Conservation (phyloP, 2,329 filamentous ascomycete species). For the Diaporthe eres region DNA sequence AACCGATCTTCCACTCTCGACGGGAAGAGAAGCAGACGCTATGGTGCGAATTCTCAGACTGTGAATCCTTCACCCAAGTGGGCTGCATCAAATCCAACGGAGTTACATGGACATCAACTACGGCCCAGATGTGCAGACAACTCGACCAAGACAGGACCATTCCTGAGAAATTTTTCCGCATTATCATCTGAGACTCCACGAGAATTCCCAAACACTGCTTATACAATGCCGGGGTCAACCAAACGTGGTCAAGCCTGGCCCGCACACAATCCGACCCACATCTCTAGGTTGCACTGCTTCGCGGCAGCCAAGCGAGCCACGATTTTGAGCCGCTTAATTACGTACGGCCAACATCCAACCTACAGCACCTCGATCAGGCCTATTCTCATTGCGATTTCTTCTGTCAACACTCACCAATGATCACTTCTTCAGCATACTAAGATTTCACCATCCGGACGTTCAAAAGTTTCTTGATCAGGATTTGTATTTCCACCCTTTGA, state of each 20-base stretch:
- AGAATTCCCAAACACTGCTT: background rate
- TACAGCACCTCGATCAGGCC: background rate
- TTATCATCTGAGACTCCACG: background rate
- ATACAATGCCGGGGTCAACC: background rate
- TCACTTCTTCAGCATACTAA: background rate
- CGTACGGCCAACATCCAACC: background rate
- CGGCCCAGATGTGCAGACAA: background rate
- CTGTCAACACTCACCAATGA: background rate
- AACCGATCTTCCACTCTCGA: background rate
- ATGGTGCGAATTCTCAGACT: no score
- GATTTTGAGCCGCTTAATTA: background rate
- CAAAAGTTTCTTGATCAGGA: background rate
- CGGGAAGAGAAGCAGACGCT: background rate
- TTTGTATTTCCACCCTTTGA: conserved; percentile 10
- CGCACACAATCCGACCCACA: background rate
- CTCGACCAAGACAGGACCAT: background rate
- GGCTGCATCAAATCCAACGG: background rate
- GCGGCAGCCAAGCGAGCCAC: conserved; percentile 11
- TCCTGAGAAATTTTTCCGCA: background rate
- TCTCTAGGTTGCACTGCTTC: background rate
- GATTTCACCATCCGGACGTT: background rate
- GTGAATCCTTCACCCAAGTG: background rate
- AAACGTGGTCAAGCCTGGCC: background rate
- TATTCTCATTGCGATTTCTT: background rate
- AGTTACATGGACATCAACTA: background rate